Conservation (phyloP, 2,329 filamentous ascomycete genomes). For the Ophiostoma himal-ulmi region DNA sequence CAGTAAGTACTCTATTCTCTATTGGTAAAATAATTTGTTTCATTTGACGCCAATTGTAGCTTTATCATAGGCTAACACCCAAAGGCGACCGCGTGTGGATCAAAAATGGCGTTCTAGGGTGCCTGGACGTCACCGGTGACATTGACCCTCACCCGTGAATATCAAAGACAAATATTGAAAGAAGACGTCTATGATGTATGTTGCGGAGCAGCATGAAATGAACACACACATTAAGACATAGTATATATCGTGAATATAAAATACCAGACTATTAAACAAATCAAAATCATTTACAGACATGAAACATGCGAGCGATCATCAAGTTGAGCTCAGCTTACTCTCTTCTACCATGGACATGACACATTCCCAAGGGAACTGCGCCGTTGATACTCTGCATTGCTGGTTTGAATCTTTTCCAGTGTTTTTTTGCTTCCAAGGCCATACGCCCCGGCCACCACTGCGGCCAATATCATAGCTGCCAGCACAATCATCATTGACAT, state of each 20-base stretch:
- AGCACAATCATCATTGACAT: too few species aligned
- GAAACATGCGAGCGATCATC: not conserved
- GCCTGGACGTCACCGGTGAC: not conserved
- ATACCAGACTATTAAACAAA: not conserved
- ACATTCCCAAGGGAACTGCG: not conserved
- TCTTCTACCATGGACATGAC: not conserved
- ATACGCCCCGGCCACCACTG: too few species aligned
- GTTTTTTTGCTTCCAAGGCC: constrained; percentile 36
- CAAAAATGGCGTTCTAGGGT: constrained; percentile 4
- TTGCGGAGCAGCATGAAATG: too few species aligned
- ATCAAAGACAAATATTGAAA: too few species aligned
- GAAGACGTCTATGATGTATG: not conserved
- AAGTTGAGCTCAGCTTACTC: not conserved
- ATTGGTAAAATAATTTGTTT: not conserved
- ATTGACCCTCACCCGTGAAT: not conserved
- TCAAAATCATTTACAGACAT: too few species aligned
- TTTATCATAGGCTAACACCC: not conserved
- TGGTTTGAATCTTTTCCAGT: not conserved
- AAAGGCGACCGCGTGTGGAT: constrained; percentile 8
- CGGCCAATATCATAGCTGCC: too few species aligned
- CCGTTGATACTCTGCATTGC: not conserved
- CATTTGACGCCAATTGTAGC: not conserved
- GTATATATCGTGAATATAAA: not conserved
- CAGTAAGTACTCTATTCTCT: not conserved
- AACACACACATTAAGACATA: not conserved